phyloP scores from a whole-genome alignment of 495 filamentous ascomycete species.

The Cercophora samala region DNA sequence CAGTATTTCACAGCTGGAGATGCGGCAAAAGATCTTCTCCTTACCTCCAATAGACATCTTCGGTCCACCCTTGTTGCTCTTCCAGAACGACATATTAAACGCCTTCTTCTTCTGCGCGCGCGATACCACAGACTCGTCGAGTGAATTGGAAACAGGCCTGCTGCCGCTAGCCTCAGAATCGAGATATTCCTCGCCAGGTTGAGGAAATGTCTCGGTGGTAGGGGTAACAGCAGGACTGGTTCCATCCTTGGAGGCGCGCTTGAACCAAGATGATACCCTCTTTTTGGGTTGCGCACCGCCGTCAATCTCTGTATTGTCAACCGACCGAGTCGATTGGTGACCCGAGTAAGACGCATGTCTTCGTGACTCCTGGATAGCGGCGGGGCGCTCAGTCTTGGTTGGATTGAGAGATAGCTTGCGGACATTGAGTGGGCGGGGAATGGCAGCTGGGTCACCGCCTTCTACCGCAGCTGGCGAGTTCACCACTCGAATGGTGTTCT shows the following conservation, averaged over 20 bases:
- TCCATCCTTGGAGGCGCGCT: constrained; percentile 48
- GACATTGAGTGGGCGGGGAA: constrained; percentile 50
- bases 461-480: constrained; percentile 32
- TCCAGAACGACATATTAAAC: constrained; percentile 47
- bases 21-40: not conserved
- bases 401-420: constrained; percentile 40
- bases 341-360: constrained; percentile 14
- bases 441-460: constrained; percentile 10
- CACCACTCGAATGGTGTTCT: constrained; percentile 53
- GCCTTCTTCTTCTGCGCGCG: constrained; percentile 43
- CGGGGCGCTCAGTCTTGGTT: constrained; percentile 1
- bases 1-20: not conserved
- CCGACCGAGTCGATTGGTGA: not conserved
- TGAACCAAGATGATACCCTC: constrained; percentile 68
- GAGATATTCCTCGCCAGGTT: not conserved
- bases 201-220: constrained; percentile 18
- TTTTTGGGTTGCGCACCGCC: constrained; percentile 33
- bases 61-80: constrained; percentile 37
- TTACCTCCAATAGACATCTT: constrained; percentile 41
- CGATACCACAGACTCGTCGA: not conserved
- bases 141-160: constrained; percentile 9
- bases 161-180: constrained; percentile 12
- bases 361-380: not conserved
- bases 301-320: constrained; percentile 8
- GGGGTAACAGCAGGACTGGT: constrained; percentile 24